phyloP scores from a whole-genome alignment of 2,329 filamentous ascomycete species.

The Sarocladium oryzae region DNA sequence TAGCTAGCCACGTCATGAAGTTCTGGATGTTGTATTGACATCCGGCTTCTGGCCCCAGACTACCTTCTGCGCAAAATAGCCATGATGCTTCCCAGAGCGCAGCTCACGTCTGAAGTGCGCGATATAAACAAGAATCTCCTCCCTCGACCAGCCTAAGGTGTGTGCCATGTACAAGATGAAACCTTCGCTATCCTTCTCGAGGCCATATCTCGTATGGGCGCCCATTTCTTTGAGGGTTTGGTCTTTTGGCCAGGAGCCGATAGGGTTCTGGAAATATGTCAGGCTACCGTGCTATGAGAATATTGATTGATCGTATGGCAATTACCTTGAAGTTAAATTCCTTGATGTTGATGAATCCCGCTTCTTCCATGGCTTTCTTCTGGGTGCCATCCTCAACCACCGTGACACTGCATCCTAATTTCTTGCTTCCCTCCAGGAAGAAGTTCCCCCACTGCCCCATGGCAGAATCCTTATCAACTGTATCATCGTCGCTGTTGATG shows the following conservation, averaged over 20 bases:
- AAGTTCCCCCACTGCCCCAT: conserved; percentile 13
- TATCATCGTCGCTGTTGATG: conserved; percentile 11
- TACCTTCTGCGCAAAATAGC: conserved; percentile 1
- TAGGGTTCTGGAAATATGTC: not conserved
- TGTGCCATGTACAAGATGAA: conserved; percentile 16
- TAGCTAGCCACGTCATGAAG: too few species aligned
- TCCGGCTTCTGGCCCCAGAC: conserved; percentile 4
- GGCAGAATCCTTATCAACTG: conserved; percentile 7
- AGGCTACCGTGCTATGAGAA: too few species aligned
- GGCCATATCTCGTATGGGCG: conserved; percentile 10
- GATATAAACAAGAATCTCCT: conserved; percentile 16
- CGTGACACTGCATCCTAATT: conserved; percentile 21
- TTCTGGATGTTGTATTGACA: too few species aligned
- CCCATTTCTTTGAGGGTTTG: conserved; percentile 2
- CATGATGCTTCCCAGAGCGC: conserved; percentile 10
- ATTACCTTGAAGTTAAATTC: conserved; percentile 24
- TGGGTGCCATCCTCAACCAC: conserved; percentile 15
- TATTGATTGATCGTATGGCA: not conserved
- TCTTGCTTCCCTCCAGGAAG: conserved; percentile 21
- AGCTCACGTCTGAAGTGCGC: conserved; percentile 16
- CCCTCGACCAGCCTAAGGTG: conserved; percentile 15
- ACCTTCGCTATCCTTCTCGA: conserved; percentile 17
- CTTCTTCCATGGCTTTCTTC: conserved; percentile 17
- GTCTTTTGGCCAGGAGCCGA: conserved; percentile 3
- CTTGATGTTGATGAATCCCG: conserved; percentile 29